Conservation (phyloP, 768 basidiomycete species). For the Daedaleopsis sinensis region DNA sequence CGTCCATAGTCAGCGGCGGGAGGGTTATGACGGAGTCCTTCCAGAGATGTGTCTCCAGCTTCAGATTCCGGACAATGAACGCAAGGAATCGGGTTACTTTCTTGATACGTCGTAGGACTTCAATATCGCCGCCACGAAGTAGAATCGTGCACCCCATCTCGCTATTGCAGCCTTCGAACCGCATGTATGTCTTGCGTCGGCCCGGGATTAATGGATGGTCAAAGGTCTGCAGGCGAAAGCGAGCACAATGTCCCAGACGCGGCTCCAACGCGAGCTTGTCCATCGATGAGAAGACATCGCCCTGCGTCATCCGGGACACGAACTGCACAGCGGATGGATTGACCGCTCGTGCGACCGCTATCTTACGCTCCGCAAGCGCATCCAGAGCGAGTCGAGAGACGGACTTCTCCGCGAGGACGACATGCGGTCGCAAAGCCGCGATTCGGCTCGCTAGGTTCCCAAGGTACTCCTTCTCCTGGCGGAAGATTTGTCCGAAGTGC, state of each 20-base stretch:
- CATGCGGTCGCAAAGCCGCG: conserved; percentile 87
- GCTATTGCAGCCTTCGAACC: conserved; percentile 93
- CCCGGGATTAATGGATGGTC: conserved; percentile 96
- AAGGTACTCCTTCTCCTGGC: conserved; percentile 93
- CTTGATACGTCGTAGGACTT: conserved; percentile 83
- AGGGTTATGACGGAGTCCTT: conserved; percentile 83
- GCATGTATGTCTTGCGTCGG: conserved; percentile 93
- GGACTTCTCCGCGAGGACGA: conserved; percentile 89
- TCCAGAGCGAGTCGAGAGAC: conserved; percentile 92
- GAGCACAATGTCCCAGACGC: conserved; percentile 83
- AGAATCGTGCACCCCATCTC: conserved; percentile 96
- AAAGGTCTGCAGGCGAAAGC: conserved; percentile 89
- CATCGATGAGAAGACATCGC: conserved; percentile 94
- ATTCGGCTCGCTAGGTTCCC: conserved; percentile 87
- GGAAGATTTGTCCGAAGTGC: conserved; percentile 87
- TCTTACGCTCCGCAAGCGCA: conserved; percentile 78
- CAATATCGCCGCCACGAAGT: conserved; percentile 83
- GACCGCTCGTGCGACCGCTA: conserved; percentile 88
- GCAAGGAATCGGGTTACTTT: conserved; percentile 90
- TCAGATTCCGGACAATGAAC: conserved; percentile 91
- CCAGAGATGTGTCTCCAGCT: conserved; percentile 94
- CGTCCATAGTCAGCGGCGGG: conserved; percentile 65
- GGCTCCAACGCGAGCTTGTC: conserved; percentile 91
- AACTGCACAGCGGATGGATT: conserved; percentile 87
- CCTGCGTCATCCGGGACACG: conserved; percentile 92